Evolutionary conservation across 176 grass and related monocot genomes (phyloP).

Genomic region (Rhynchospora breviuscula): DNA sequence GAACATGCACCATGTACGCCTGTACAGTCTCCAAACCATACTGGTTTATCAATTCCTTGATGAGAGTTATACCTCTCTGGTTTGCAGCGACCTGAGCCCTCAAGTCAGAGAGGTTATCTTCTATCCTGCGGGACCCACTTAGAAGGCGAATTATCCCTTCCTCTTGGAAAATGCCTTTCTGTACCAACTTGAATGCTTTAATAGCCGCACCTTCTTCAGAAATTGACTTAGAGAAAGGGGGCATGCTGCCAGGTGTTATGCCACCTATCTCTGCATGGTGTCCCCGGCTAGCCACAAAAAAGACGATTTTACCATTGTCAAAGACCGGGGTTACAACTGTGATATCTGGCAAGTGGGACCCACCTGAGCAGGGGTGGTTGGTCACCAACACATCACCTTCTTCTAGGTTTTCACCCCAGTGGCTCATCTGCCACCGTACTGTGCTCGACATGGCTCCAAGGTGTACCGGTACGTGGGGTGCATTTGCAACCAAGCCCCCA

Average conservation of each 20-base stretch:
- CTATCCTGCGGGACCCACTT: constrained; percentile 76
- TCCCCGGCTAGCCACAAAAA: constrained; percentile 96
- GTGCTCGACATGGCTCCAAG: constrained; percentile 96
- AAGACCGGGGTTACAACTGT: constrained; percentile 94
- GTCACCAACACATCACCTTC: constrained; percentile 96
- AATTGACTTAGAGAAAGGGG: constrained; percentile 90
- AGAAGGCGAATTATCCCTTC: constrained; percentile 69
- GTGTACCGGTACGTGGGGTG: constrained; percentile 91
- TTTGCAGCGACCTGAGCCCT: constrained; percentile 95
- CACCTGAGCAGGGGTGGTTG: constrained; percentile 91
- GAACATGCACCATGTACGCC: constrained; percentile 79
- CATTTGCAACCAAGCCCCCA: constrained; percentile 96
- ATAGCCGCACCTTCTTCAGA: constrained; percentile 94
- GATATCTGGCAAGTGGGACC: constrained; percentile 95
- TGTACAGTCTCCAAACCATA: constrained; percentile 66
- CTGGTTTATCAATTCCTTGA: constrained; percentile 84
- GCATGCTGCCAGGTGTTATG: constrained; percentile 97
- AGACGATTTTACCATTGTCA: constrained; percentile 72
- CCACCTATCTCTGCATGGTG: constrained; percentile 99
- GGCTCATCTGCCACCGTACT: constrained; percentile 66
- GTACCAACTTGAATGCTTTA: constrained; percentile 95
- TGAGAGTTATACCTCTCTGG: constrained; percentile 82
- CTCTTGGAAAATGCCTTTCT: constrained; percentile 82
- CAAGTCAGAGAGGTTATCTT: constrained; percentile 95
- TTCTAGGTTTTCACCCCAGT: constrained; percentile 72